Evolutionary conservation across 805 yeast genomes (phyloP).

Genomic region (Candida odintsovae): DNA sequence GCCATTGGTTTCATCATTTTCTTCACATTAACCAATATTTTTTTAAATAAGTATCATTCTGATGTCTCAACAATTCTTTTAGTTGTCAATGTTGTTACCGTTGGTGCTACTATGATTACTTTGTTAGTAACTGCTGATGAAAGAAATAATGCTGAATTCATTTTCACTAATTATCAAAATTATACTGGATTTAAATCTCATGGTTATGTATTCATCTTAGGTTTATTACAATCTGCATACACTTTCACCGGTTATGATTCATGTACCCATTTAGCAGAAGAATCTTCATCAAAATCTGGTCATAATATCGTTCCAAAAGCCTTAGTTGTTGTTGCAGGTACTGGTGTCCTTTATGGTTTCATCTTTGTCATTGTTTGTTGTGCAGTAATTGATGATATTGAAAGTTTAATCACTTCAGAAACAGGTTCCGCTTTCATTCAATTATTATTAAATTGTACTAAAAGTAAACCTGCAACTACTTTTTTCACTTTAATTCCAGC

Average conservation of each 20-base stretch:
- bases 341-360: constrained; percentile 27
- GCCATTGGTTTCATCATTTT: constrained; percentile 21
- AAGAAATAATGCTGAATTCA: constrained; percentile 21
- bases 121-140: constrained; percentile 18
- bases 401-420: constrained; percentile 12
- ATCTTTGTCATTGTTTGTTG: constrained; percentile 27
- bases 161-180: constrained; percentile 22
- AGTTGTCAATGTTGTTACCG: constrained; percentile 16
- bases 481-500: constrained; percentile 21
- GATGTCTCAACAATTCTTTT: constrained; percentile 16
- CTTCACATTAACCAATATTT: constrained; percentile 19
- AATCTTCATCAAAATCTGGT: constrained; percentile 17
- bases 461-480: constrained; percentile 25
- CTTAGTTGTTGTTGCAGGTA: constrained; percentile 24
- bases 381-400: constrained; percentile 22
- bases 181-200: constrained; percentile 21
- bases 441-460: constrained; percentile 20
- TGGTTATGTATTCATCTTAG: constrained; percentile 23
- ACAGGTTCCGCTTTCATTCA: constrained; percentile 25
- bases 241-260: constrained; percentile 30
- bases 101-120: constrained; percentile 15
- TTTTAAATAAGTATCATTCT: constrained; percentile 20
- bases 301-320: constrained; percentile 30
- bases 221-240: constrained; percentile 22
- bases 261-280: constrained; percentile 31